Evolutionary conservation across 352 stramenopile species (phyloP).

Genomic region (Globisporangium apiculatum): DNA sequence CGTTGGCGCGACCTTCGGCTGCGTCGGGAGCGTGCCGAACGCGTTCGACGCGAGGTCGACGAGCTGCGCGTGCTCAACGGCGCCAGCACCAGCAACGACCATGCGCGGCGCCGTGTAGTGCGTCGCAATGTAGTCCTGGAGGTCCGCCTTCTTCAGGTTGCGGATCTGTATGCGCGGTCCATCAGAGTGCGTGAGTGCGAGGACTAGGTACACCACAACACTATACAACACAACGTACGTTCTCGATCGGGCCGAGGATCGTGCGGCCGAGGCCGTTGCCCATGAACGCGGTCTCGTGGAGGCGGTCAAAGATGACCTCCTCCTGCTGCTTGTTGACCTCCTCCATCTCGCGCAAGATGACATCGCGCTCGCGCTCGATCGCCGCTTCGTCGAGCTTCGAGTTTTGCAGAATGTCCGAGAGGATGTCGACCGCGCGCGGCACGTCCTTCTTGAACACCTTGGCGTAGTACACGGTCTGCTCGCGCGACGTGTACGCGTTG

Average conservation of each 20-base stretch:
- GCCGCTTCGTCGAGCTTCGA: constrained; percentile 95
- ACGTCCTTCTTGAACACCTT: constrained; percentile 99
- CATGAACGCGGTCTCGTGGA: constrained; percentile 98
- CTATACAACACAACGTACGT: constrained; percentile 79
- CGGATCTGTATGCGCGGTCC: constrained; percentile 39
- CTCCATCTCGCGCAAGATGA: constrained; percentile 99
- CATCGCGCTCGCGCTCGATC: constrained; percentile 97
- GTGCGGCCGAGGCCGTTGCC: constrained; percentile 96
- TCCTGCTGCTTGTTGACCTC: constrained; percentile 98
- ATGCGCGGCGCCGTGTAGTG: constrained; percentile 99
- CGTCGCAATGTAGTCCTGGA: constrained; percentile 98
- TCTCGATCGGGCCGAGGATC: constrained; percentile 98
- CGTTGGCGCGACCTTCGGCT: constrained; percentile 55
- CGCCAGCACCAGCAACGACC: constrained; percentile 97
- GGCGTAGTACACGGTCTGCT: constrained; percentile 99
- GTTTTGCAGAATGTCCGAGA: constrained; percentile 99
- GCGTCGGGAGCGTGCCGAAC: constrained; percentile 92
- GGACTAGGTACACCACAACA: neutral
- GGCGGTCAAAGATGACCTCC: constrained; percentile 98
- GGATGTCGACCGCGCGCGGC: constrained; percentile 95
- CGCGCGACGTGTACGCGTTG: constrained; percentile 98
- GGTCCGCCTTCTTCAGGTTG: constrained; percentile 91
- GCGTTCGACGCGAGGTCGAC: constrained; percentile 95
- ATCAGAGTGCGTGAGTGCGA: too few species aligned
- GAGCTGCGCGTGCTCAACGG: constrained; percentile 96